Conservation (phyloP, 345 rosid genomes). For the Erysimum cheiranthoides region DNA sequence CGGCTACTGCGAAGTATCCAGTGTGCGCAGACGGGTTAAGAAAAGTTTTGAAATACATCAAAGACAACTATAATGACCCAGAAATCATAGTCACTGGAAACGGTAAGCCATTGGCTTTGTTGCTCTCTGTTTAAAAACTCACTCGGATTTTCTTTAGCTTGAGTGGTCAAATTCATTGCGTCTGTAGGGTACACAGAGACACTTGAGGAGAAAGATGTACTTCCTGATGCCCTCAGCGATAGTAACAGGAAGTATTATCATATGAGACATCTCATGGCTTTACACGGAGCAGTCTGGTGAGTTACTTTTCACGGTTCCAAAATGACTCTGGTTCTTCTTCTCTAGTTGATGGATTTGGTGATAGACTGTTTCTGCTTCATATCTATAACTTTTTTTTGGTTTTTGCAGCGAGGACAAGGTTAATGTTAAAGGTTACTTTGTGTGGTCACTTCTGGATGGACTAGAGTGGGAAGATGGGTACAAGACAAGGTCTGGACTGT, state of each 20-base stretch:
- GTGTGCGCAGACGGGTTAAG: conserved; percentile 45
- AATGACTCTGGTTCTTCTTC: not conserved
- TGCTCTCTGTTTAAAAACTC: not conserved
- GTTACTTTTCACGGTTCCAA: not conserved
- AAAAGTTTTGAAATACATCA: conserved; percentile 44
- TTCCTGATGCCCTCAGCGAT: conserved; percentile 38
- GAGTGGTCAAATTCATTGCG: not conserved
- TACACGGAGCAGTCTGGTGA: conserved; percentile 48
- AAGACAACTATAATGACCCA: conserved; percentile 40
- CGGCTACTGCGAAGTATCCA: conserved; percentile 35
- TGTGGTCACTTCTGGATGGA: conserved; percentile 45
- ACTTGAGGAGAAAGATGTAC: conserved; percentile 46
- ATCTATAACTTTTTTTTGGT: not conserved
- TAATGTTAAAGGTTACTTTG: conserved; percentile 44
- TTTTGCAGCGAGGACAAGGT: conserved; percentile 43
- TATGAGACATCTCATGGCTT: conserved; percentile 48
- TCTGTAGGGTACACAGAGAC: conserved; percentile 46
- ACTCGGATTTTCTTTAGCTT: not conserved
- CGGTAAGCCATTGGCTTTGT: conserved; percentile 37
- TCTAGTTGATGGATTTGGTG: not conserved
- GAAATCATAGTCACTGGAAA: conserved; percentile 47
- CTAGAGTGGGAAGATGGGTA: conserved; percentile 46
- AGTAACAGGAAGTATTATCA: conserved; percentile 45
- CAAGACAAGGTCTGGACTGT: conserved; percentile 45
- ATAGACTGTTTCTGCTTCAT: not conserved